phyloP scores from a whole-genome alignment of 176 grass and related monocot genomes.

The Lolium multiflorum region DNA sequence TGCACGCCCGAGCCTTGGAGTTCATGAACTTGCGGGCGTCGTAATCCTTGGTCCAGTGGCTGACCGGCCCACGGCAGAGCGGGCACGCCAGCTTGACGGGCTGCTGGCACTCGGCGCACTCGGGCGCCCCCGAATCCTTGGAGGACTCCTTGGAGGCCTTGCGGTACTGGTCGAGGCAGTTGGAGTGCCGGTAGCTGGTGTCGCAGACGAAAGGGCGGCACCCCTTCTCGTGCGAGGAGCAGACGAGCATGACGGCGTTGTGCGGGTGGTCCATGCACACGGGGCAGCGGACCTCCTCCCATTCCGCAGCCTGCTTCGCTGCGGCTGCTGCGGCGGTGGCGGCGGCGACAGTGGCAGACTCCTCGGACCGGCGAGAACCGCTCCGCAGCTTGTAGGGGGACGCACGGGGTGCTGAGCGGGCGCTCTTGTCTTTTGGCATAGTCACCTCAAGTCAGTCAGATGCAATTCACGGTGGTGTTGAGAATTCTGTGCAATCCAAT shows the following conservation, averaged over 20 bases:
- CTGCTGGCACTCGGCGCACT: conserved; percentile 47
- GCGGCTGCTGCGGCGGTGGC: neutral
- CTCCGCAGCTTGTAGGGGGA: conserved; percentile 46
- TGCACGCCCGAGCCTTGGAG: conserved; percentile 63
- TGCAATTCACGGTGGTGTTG: conserved; percentile 33
- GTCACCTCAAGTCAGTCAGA: conserved; percentile 44
- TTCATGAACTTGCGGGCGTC: conserved; percentile 72
- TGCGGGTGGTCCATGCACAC: conserved; percentile 98
- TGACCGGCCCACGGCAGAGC: conserved; percentile 73
- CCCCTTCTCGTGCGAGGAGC: conserved; percentile 76
- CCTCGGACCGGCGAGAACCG: conserved; percentile 41
- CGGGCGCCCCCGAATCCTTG: conserved; percentile 41
- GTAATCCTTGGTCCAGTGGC: conserved; percentile 62
- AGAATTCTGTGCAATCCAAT: conserved; percentile 41
- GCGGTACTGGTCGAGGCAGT: conserved; percentile 77
- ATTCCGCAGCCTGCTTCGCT: conserved; percentile 55
- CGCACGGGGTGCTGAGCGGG: conserved; percentile 37
- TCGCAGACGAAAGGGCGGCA: conserved; percentile 90
- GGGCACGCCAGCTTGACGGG: conserved; percentile 57
- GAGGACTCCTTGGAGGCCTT: conserved; percentile 70
- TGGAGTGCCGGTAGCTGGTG: conserved; percentile 76
- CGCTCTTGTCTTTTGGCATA: conserved; percentile 85
- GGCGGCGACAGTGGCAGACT: neutral
- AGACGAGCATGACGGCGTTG: conserved; percentile 79
- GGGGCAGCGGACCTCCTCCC: conserved; percentile 77